phyloP scores from a whole-genome alignment of 1,139 yeast species.

The Debaryomyces sp. region DNA sequence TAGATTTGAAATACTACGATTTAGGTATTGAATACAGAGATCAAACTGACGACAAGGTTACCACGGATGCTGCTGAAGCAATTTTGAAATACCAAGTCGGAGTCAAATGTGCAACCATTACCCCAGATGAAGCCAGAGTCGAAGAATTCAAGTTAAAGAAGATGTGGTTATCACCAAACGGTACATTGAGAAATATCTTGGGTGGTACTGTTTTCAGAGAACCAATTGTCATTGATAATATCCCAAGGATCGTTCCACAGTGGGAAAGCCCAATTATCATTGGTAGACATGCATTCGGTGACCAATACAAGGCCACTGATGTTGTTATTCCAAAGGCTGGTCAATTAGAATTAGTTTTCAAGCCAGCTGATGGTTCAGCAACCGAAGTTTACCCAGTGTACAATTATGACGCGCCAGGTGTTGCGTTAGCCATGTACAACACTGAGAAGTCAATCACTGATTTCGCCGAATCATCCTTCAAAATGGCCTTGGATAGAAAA shows the following conservation, averaged over 20 bases:
- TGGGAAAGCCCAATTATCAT: constrained; percentile 96
- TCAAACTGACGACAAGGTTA: constrained; percentile 83
- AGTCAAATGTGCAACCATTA: constrained; percentile 95
- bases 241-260: constrained; percentile 87
- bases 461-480: constrained; percentile 91
- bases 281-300: constrained; percentile 97
- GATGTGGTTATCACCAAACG: constrained; percentile 98
- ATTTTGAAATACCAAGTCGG: constrained; percentile 89
- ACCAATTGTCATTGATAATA: constrained; percentile 87
- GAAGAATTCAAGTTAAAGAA: constrained; percentile 85
- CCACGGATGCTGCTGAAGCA: constrained; percentile 88
- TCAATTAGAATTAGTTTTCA: constrained; percentile 73
- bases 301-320: constrained; percentile 94
- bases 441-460: constrained; percentile 88
- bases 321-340: constrained; percentile 80
- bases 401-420: constrained; percentile 78
- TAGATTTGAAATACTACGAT: constrained; percentile 91
- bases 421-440: constrained; percentile 92
- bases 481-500: constrained; percentile 76
- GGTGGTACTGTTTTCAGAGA: constrained; percentile 98
- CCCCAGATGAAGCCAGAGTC: constrained; percentile 97
- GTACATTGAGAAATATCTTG: constrained; percentile 90
- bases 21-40: constrained; percentile 86
- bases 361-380: constrained; percentile 69
- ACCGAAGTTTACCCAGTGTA: constrained; percentile 62